Conservation (phyloP, 495 filamentous ascomycete genomes). For the Xylaria longipes region DNA sequence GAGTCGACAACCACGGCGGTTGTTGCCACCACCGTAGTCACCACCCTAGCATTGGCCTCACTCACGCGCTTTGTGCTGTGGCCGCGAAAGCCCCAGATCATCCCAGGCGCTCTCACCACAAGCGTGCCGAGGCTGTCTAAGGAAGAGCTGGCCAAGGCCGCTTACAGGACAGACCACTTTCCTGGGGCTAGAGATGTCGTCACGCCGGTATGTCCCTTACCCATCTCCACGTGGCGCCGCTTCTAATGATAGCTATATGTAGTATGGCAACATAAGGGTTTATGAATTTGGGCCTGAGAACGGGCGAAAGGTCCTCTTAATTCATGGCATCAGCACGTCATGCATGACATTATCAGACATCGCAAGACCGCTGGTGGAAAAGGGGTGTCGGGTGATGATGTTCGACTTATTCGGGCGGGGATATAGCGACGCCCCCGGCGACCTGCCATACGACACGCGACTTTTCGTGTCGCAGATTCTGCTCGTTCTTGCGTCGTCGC, state of each 20-base stretch:
- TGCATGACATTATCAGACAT: slow-evolving; percentile 73
- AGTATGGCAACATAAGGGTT: slow-evolving; percentile 80
- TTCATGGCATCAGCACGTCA: slow-evolving; percentile 89
- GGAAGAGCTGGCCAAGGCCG: slow-evolving; percentile 38
- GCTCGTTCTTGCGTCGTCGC: slow-evolving; percentile 71
- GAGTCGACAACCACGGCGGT: slow-evolving; percentile 36
- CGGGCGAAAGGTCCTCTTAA: slow-evolving; percentile 77
- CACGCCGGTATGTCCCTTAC: slow-evolving; percentile 45
- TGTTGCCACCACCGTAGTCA: slow-evolving; percentile 40
- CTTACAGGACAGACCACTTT: slow-evolving; percentile 48
- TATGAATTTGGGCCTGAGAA: slow-evolving; percentile 91
- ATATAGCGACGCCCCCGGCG: slow-evolving; percentile 72
- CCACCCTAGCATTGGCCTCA: slow-evolving; percentile 39
- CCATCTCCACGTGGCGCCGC: not conserved
- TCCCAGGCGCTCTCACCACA: slow-evolving; percentile 46
- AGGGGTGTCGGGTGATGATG: slow-evolving; percentile 82
- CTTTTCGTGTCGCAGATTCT: slow-evolving; percentile 79
- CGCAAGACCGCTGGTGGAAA: slow-evolving; percentile 71
- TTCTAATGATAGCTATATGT: slow-evolving; percentile 30
- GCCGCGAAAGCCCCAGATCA: slow-evolving; percentile 42
- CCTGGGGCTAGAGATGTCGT: slow-evolving; percentile 53
- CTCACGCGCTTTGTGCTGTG: slow-evolving; percentile 41
- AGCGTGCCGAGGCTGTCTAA: slow-evolving; percentile 39
- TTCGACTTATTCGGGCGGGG: slow-evolving; percentile 85
- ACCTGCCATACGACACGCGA: slow-evolving; percentile 68